These are phyloP conservation scores for Nymphaea thermarum DNA, from an alignment of 164 flowering plant species.

Conservation along the genomic window DNA sequence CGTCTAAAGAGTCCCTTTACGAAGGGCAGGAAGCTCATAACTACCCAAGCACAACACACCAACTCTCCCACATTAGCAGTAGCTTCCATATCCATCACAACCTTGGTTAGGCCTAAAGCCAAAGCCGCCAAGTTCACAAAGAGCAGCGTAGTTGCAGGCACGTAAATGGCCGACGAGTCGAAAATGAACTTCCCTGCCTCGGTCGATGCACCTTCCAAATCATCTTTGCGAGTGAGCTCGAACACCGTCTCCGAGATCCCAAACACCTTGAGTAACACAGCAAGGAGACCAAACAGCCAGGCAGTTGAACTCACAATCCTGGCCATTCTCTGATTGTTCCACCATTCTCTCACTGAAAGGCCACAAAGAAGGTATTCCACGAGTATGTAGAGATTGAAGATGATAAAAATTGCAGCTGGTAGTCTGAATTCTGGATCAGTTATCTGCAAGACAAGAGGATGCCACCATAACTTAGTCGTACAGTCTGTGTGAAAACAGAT, in stretches of 20 bases:
- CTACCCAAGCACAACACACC: slow-evolving; percentile 23
- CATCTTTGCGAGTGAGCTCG: slow-evolving; percentile 34
- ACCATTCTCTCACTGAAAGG: slow-evolving; percentile 32
- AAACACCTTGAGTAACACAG: slow-evolving; percentile 24
- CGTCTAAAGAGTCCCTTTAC: slow-evolving; percentile 34
- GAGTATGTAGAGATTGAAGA: slow-evolving; percentile 18
- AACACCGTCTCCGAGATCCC: slow-evolving; percentile 32
- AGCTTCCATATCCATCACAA: slow-evolving; percentile 23
- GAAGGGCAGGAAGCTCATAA: slow-evolving; percentile 32
- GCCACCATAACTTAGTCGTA: background rate
- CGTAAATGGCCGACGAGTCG: slow-evolving; percentile 30
- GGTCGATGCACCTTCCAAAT: background rate
- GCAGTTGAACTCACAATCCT: slow-evolving; percentile 22
- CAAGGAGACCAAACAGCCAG: slow-evolving; percentile 26
- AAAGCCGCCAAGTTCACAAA: slow-evolving; percentile 29
- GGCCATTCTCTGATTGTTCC: slow-evolving; percentile 32
- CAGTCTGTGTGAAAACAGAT: background rate
- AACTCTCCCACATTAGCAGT: no score
- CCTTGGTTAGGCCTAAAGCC: slow-evolving; percentile 7
- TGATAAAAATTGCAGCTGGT: slow-evolving; percentile 15
- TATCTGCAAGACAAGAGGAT: slow-evolving; percentile 16
- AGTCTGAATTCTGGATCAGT: slow-evolving; percentile 22
- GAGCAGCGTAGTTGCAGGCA: slow-evolving; percentile 26
- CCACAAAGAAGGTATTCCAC: slow-evolving; percentile 22
- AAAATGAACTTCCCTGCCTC: slow-evolving; percentile 30